phyloP scores from a whole-genome alignment of 208 protist genomes.

The Crithidia sp. region DNA sequence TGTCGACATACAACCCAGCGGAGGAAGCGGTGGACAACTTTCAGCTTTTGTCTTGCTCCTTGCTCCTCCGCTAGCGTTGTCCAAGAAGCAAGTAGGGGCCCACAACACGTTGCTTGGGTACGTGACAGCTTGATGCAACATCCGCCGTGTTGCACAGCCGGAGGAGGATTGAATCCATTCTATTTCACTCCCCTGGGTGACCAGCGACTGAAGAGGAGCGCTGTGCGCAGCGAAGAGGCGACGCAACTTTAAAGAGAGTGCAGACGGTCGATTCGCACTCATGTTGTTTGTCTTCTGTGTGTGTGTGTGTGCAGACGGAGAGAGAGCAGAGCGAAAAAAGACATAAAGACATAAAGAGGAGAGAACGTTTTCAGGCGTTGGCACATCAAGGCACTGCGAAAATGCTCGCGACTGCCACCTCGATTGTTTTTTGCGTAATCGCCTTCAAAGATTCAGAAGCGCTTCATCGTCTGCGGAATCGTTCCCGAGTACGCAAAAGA shows the following conservation, averaged over 20 bases:
- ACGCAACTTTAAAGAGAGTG: not conserved
- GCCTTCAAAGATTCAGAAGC: too few relatives aligned
- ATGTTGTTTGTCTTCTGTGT: not conserved
- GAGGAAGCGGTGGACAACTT: too few relatives aligned
- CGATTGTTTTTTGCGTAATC: too few relatives aligned
- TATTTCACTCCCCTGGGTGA: not conserved
- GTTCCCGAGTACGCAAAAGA: too few relatives aligned
- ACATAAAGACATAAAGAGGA: not conserved
- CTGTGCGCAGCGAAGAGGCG: not conserved
- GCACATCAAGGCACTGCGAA: too few relatives aligned
- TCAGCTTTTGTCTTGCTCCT: not conserved
- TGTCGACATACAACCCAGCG: not conserved
- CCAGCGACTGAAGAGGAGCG: not conserved
- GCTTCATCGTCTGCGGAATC: too few relatives aligned
- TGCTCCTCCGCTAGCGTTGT: not conserved
- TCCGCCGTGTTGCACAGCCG: not conserved
- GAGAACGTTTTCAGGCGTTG: not conserved
- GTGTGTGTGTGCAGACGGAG: not conserved
- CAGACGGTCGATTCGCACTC: not conserved
- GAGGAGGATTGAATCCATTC: not conserved
- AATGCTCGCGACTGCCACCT: too few relatives aligned
- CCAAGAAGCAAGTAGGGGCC: conserved; percentile 5
- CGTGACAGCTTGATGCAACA: not conserved
- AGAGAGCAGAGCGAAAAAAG: not conserved
- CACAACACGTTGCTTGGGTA: not conserved